These are phyloP conservation scores for Aspergillus heteromorphus DNA, from an alignment of 495 filamentous ascomycete species.

Conservation along the genomic window DNA sequence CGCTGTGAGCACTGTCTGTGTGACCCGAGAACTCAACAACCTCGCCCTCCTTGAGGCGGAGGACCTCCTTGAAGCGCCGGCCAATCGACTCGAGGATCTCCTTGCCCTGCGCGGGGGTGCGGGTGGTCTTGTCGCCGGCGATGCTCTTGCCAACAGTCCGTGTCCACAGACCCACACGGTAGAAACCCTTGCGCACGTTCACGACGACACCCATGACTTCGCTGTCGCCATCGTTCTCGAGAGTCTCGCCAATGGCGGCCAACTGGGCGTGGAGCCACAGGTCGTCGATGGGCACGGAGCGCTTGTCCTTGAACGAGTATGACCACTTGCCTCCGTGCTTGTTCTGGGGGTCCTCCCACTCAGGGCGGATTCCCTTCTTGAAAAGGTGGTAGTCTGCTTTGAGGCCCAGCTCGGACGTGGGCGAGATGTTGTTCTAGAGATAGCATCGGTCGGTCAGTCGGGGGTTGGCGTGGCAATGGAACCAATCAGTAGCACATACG, in stretches of 20 bases:
- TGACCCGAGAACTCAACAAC: slow-evolving; percentile 92
- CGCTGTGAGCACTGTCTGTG: slow-evolving; percentile 85
- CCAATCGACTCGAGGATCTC: slow-evolving; percentile 80
- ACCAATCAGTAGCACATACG: slow-evolving; percentile 50
- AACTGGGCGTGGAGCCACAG: slow-evolving; percentile 97
- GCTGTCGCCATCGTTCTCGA: slow-evolving; percentile 83
- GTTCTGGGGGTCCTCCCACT: slow-evolving; percentile 98
- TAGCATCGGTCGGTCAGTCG: slow-evolving; percentile 18
- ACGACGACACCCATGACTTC: slow-evolving; percentile 99
- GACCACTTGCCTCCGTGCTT: slow-evolving; percentile 99
- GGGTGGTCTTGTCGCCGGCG: slow-evolving; percentile 65
- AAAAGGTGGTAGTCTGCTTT: slow-evolving; percentile 99
- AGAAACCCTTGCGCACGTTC: slow-evolving; percentile 97
- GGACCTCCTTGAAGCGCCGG: slow-evolving; percentile 80
- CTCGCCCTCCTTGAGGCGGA: slow-evolving; percentile 70
- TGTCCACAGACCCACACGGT: slow-evolving; percentile 90
- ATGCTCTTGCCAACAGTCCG: slow-evolving; percentile 81
- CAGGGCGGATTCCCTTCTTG: slow-evolving; percentile 92
- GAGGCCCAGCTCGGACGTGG: slow-evolving; percentile 87
- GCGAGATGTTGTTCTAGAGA: slow-evolving; percentile 91
- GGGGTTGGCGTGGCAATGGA: not conserved
- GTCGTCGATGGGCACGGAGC: slow-evolving; percentile 82
- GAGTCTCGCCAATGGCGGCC: slow-evolving; percentile 92
- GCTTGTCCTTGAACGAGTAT: slow-evolving; percentile 94
- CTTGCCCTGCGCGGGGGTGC: slow-evolving; percentile 71